These are phyloP conservation scores for Hypholoma sublateritium DNA, from an alignment of 768 basidiomycete species.

Conservation along the genomic window DNA sequence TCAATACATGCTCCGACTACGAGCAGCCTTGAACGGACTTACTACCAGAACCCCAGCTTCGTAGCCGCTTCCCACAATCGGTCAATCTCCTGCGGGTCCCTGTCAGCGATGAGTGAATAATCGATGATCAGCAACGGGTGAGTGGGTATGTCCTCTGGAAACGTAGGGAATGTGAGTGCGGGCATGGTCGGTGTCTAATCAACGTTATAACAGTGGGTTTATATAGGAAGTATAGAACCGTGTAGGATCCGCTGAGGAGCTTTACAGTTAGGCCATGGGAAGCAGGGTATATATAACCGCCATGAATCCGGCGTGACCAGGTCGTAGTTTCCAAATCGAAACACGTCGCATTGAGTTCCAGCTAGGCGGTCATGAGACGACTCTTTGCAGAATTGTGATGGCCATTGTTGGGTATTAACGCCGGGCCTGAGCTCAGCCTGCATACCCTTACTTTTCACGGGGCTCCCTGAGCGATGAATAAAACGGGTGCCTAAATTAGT, in stretches of 20 bases:
- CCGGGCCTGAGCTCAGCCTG: too few relatives aligned
- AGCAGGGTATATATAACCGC: background rate
- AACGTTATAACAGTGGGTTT: background rate
- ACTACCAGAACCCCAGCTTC: constrained; percentile 69
- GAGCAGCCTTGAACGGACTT: constrained; percentile 23
- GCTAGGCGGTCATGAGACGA: background rate
- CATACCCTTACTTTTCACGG: too few relatives aligned
- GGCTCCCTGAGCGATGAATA: too few relatives aligned
- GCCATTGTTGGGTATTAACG: too few relatives aligned
- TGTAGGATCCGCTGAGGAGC: too few relatives aligned
- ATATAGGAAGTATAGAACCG: too few relatives aligned
- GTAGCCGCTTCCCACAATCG: constrained; percentile 58
- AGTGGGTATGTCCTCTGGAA: constrained; percentile 51
- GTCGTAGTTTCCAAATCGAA: background rate
- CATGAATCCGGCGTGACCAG: background rate
- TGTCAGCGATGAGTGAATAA: constrained; percentile 43
- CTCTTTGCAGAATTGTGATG: background rate
- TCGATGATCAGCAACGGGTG: constrained; percentile 58
- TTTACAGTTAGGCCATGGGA: background rate
- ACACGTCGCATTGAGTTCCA: background rate
- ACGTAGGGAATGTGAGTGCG: constrained; percentile 32
- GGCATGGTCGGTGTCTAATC: constrained; percentile 14
- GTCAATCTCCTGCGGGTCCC: constrained; percentile 44
- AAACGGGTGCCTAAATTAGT: too few relatives aligned
- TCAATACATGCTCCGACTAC: constrained; percentile 1